Evolutionary conservation across 148 eudicot genomes (phyloP), one percentile per base, ranked within the genome.

Genomic region (Chenopodium quinoa): DNA sequence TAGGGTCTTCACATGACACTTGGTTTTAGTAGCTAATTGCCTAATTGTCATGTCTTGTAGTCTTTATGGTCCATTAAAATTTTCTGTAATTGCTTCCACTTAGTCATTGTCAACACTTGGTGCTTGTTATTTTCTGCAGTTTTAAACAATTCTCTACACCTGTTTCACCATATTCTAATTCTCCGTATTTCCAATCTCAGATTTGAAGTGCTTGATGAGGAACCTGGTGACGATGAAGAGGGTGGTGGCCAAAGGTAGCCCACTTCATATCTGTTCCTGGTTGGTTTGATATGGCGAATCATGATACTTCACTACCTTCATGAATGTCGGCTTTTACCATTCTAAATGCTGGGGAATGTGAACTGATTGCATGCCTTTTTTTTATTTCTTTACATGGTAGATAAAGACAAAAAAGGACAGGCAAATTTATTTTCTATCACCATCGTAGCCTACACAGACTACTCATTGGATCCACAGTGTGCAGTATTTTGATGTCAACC

Each of bases 191-290:
- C 73, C 64, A 13, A 14, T 78, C 63, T 14, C 73, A 95, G 97
- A 87, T 89, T 92, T 89, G 97, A 95, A 86, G 99, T 93, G 75
- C 90, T 93, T 73, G 97, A 95, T 75, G 99, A 95, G 85, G 97
- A 95, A 73, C 97, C 97, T 17, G 97, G 99, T 74, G 99, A 93
- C 48, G 99, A 93, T 86, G 99, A 95, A 83, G 99, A 93, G 78
- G 89, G 90, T 81, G 88, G 91, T 75, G 97, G 86, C 85, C 97
- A 92, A 84, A 95, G 97, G 98, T 95, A 85, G 71, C 78, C 22
- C 80, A 56, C 76, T 71, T 76, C 71, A 66, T 74, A 52, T 73
- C 37, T 77, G 75, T 80, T 62, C 75, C 70, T 78, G 63, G 73
- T 76, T 83, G 66, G 58, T 82, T 70, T 85, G 75, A 81, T 48